Evolutionary conservation across 495 filamentous ascomycete species (phyloP).

Genomic region (Aspergillus steynii): DNA sequence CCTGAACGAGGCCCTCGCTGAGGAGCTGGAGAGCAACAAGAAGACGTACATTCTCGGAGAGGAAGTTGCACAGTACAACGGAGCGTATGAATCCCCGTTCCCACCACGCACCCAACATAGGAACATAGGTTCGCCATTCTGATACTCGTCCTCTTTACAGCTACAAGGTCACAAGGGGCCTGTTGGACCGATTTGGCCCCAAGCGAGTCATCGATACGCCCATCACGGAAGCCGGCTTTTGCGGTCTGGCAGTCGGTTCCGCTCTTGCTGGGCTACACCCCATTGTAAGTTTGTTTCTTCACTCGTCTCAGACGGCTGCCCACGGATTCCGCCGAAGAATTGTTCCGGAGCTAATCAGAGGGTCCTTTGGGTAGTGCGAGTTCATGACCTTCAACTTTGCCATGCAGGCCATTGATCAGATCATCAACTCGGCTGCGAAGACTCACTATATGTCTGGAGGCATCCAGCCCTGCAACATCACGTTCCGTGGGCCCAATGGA

Average conservation of each 20-base stretch:
- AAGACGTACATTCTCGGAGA: slow-evolving; percentile 97
- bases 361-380: slow-evolving; percentile 69
- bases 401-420: slow-evolving; percentile 99
- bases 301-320: background rate
- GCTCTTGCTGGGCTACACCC: slow-evolving; percentile 93
- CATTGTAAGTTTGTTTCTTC: slow-evolving; percentile 62
- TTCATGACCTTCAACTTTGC: slow-evolving; percentile 99
- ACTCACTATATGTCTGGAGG: slow-evolving; percentile 99
- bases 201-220: slow-evolving; percentile 97
- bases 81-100: slow-evolving; percentile 61
- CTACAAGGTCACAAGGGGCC: slow-evolving; percentile 98
- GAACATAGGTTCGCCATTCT: slow-evolving; percentile 16
- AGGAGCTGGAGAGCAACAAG: slow-evolving; percentile 90
- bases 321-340: background rate
- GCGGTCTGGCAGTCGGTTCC: slow-evolving; percentile 88
- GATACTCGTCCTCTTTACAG: slow-evolving; percentile 34
- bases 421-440: slow-evolving; percentile 98
- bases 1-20: slow-evolving; percentile 93
- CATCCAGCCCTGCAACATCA: slow-evolving; percentile 99
- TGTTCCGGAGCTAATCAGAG: slow-evolving; percentile 11
- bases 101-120: slow-evolving; percentile 10
- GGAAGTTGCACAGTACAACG: slow-evolving; percentile 99
- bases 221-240: slow-evolving; percentile 96
- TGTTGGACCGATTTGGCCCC: slow-evolving; percentile 94
- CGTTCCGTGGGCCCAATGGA: slow-evolving; percentile 97